A percentile compares a stretch with the other conserved stretches of the same genome.
Evolutionary conservation across 257 asterid species (phyloP).

Genomic region (Echites panduratus): DNA sequence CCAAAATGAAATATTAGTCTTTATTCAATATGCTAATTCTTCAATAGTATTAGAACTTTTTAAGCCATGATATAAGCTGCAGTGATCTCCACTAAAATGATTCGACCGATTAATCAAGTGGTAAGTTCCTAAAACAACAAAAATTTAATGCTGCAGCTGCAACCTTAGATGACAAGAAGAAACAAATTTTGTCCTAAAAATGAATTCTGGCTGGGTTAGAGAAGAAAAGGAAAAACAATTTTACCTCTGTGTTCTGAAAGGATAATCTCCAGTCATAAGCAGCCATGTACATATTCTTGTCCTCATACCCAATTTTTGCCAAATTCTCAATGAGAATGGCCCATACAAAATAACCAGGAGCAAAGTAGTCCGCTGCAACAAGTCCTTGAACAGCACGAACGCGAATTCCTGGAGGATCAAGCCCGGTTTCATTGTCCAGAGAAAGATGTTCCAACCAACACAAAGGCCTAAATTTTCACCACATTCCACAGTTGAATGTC

Average conservation of each 20-base stretch:
- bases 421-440: constrained; percentile 88
- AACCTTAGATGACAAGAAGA: background rate
- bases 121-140: background rate
- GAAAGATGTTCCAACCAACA: constrained; percentile 96
- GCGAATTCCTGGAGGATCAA: constrained; percentile 88
- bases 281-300: constrained; percentile 87
- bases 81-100: background rate
- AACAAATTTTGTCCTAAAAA: background rate
- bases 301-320: constrained; percentile 87
- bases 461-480: constrained; percentile 55
- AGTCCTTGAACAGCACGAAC: constrained; percentile 79
- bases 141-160: background rate
- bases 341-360: constrained; percentile 94
- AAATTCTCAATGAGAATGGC: constrained; percentile 82
- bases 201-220: background rate
- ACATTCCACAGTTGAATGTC: constrained; percentile 6
- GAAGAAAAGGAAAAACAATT: background rate
- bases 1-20: background rate
- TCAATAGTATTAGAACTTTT: background rate
- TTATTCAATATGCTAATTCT: background rate
- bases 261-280: constrained; percentile 95
- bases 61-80: background rate
- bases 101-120: background rate
- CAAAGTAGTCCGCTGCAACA: constrained; percentile 85
- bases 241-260: constrained; percentile 86